Conservation (phyloP, 768 basidiomycete species). For the Serendipita sp. region DNA sequence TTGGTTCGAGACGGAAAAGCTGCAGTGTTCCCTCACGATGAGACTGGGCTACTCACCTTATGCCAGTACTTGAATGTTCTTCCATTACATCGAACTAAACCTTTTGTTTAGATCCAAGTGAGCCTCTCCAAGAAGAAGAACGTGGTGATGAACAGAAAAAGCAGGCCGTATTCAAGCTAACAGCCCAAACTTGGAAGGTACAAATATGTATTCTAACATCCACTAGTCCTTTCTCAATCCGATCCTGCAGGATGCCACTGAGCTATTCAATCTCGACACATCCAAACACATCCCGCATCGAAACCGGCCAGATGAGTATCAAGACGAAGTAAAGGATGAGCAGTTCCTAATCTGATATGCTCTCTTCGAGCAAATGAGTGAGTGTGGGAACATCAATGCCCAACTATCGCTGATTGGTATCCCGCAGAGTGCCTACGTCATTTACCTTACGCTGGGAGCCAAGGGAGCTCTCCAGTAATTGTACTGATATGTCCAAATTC, state of each 20-base stretch:
- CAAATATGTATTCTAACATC: conserved; percentile 11
- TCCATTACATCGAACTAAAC: background rate
- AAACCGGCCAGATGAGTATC: background rate
- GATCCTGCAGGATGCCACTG: conserved; percentile 57
- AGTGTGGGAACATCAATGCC: no score
- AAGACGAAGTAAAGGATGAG: background rate
- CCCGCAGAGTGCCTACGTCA: no score
- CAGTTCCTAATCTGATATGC: background rate
- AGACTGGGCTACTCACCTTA: conserved; percentile 34
- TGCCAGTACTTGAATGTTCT: conserved; percentile 30
- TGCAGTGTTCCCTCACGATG: conserved; percentile 42
- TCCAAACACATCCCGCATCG: conserved; percentile 19
- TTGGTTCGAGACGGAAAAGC: conserved; percentile 74
- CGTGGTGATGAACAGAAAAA: conserved; percentile 48
- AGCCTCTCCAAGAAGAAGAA: conserved; percentile 46
- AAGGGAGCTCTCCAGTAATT: no score
- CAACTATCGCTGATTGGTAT: no score
- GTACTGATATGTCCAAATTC: no score
- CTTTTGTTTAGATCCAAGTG: conserved; percentile 35
- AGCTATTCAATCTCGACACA: conserved; percentile 65
- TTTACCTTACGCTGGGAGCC: no score
- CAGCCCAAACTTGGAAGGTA: conserved; percentile 80
- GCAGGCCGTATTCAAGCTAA: conserved; percentile 84
- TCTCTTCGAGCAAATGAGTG: no score
- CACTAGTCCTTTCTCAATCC: background rate